phyloP scores from a whole-genome alignment of 306 rosid genomes.

The Dryas octopetala region DNA sequence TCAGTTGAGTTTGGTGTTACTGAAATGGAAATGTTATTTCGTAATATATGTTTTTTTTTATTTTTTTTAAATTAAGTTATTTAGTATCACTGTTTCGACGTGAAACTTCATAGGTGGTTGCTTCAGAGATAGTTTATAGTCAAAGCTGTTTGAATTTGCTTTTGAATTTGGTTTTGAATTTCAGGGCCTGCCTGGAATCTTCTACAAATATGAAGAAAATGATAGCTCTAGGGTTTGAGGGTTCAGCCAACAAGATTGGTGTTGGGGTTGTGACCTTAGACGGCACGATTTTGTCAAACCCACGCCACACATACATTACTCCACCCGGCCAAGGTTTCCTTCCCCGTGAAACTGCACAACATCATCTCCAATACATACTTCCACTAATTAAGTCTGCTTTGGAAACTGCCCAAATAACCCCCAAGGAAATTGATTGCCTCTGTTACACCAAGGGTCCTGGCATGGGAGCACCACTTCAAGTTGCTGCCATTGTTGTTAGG shows the following conservation, averaged over 20 bases:
- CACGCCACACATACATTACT: constrained; percentile 88
- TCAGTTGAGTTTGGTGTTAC: no score
- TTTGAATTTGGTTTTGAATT: constrained; percentile 4
- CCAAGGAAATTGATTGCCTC: constrained; percentile 74
- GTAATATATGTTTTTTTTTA: no score
- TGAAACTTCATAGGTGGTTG: no score
- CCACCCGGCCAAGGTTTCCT: constrained; percentile 97
- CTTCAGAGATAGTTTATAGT: background rate
- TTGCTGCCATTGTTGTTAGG: constrained; percentile 75
- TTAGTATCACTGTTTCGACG: background rate
- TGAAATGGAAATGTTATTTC: no score
- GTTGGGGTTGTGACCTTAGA: constrained; percentile 78
- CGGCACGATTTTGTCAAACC: constrained; percentile 83
- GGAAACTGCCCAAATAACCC: constrained; percentile 55
- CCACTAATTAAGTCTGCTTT: constrained; percentile 74
- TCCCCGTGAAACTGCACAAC: constrained; percentile 94
- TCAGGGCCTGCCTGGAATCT: constrained; percentile 1
- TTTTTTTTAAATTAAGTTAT: background rate
- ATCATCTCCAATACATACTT: constrained; percentile 76
- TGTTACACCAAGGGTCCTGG: constrained; percentile 97
- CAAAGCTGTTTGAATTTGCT: background rate
- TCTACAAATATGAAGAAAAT: constrained; percentile 54
- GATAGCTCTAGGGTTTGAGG: constrained; percentile 88
- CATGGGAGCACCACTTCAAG: constrained; percentile 93
- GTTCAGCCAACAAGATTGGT: constrained; percentile 94